phyloP scores from a whole-genome alignment of 2,329 filamentous ascomycete genomes.

The Trichoderma brevicompactum region DNA sequence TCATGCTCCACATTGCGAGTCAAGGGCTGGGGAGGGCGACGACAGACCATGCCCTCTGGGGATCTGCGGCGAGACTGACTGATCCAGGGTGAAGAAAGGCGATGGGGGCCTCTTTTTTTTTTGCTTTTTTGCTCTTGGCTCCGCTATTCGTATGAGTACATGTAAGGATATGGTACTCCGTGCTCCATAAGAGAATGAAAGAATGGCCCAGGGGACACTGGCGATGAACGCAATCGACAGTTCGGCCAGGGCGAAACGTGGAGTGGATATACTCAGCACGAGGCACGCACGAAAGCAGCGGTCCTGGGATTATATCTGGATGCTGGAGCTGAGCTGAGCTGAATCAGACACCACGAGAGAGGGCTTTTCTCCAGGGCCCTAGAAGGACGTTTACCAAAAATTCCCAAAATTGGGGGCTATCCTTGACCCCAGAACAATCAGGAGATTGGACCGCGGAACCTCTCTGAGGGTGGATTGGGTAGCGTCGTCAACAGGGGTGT shows the following conservation, averaged over 20 bases:
- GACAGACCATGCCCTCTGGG: constrained; percentile 39
- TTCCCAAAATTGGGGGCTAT: constrained; percentile 25
- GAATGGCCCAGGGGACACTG: constrained; percentile 11
- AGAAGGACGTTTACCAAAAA: background rate
- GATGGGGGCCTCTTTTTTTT: constrained; percentile 15
- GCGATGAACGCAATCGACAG: constrained; percentile 19
- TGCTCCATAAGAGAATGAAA: constrained; percentile 21
- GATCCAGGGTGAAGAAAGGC: constrained; percentile 32
- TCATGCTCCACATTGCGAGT: constrained; percentile 37
- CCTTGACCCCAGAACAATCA: constrained; percentile 25
- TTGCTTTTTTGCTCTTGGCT: constrained; percentile 15
- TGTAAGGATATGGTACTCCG: constrained; percentile 23
- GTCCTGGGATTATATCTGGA: constrained; percentile 20
- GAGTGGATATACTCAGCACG: constrained; percentile 26
- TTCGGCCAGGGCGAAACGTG: constrained; percentile 25
- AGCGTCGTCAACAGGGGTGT: constrained; percentile 19
- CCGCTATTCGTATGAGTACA: constrained; percentile 26
- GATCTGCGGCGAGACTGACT: constrained; percentile 31
- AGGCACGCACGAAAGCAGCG: constrained; percentile 18
- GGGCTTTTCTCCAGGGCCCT: constrained; percentile 11
- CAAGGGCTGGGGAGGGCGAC: constrained; percentile 37
- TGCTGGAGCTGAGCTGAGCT: constrained; percentile 19
- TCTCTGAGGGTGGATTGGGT: background rate
- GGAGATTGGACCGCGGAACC: constrained; percentile 23
- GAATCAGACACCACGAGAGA: constrained; percentile 16